A percentile compares a stretch with the other conserved stretches of the same genome.
Evolutionary conservation across 805 yeast genomes (phyloP).

Genomic region (Aciculoconidium aculeatum): DNA sequence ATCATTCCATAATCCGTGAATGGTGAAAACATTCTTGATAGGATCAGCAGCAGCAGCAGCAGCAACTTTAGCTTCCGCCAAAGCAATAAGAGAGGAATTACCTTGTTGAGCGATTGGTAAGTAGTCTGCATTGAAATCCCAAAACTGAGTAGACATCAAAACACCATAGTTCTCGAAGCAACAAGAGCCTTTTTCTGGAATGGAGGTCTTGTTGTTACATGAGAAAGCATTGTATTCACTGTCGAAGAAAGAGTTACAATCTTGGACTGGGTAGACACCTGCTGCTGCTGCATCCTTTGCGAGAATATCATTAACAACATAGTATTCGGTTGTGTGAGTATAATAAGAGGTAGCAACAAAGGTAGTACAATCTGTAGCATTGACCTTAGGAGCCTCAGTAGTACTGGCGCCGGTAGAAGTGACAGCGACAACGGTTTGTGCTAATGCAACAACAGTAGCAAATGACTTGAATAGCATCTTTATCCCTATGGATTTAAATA

Average conservation of each 20-base stretch:
- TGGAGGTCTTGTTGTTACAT: constrained; percentile 15
- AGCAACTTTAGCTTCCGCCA: constrained; percentile 2
- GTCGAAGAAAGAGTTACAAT: constrained; percentile 12
- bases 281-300: constrained; percentile 8
- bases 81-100: constrained; percentile 3
- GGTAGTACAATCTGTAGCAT: constrained; percentile 10
- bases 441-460: constrained; percentile 4
- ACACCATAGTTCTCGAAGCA: constrained; percentile 38
- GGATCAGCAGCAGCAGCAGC: constrained; percentile 6
- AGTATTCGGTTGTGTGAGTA: constrained; percentile 7
- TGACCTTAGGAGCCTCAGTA: constrained; percentile 2
- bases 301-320: constrained; percentile 8
- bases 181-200: constrained; percentile 42
- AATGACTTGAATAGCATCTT: constrained; percentile 8
- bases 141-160: constrained; percentile 37
- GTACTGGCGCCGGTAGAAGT: constrained; percentile 3
- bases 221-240: constrained; percentile 11
- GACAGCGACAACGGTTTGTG: constrained; percentile 4
- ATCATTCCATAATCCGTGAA: constrained; percentile 43
- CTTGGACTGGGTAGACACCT: constrained; percentile 10
- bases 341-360: constrained; percentile 5
- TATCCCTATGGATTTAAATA: too few relatives aligned
- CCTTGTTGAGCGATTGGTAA: constrained; percentile 12
- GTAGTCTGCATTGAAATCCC: constrained; percentile 28
- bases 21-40: constrained; percentile 30